Evolutionary conservation across 805 yeast species (phyloP), one percentile per base, ranked within the genome.

Genomic region (Tetrapisispora namnaoensis): DNA sequence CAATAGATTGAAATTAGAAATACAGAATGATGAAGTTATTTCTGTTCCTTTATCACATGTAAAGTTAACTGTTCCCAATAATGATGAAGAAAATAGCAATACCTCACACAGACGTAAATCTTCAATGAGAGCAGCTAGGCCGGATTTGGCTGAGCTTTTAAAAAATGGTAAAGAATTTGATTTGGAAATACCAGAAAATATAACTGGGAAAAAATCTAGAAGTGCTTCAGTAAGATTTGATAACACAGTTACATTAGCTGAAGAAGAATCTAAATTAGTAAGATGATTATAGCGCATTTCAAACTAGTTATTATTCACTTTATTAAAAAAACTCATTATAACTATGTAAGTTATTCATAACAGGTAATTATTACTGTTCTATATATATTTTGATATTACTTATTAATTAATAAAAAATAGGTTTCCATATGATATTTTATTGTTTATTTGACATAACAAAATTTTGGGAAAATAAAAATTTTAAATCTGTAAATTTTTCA

Each of bases 201-300:
- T 55, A 22, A 54, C 52, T 17, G 53, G 53, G 2, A 51, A 58
- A 34, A 53, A 60, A 39, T 52, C 71, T 63, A 72, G 86, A 66
- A 70, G 85, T 59, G 79, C 81, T 53, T 78, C 84, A 5, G 86
- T 82, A 2, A 69, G 86, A 53, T 82, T 82, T 56, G 82, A 80
- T 53, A 83, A 78, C 49, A 72, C 73, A 50, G 86, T 82, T 10
- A 68, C 74, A 34, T 73, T 78, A n/a, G 78, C 77, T 7, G 66
- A 66, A 10, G 70, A 71, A 51, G 63, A 63, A 36, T 60, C 49
- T 47, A 37, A 22, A 22, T 4, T 20, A 14, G 21, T 7, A 27
- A 27, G 22, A 2, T 14, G 21, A 42, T 17, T 22, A 21, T 14
- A 16, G 28, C 20, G 20, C 36, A 42, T 9, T 36, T n/a, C n/a